A percentile compares a stretch with the other conserved stretches of the same genome.
Conservation (phyloP, 139 green algal species). For the Eudorina sp. region DNA sequence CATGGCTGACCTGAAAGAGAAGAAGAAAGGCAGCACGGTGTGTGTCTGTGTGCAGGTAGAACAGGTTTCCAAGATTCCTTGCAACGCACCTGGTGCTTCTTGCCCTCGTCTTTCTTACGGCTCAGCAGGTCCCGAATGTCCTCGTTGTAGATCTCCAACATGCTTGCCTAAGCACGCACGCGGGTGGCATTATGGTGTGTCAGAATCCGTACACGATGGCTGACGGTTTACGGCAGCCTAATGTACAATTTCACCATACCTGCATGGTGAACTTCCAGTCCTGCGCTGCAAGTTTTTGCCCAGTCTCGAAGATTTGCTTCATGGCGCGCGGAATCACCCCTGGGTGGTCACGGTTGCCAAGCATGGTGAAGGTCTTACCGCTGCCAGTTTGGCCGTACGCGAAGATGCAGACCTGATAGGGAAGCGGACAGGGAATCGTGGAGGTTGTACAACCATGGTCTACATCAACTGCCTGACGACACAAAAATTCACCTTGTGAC, state of each 20-base stretch:
- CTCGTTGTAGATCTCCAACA: conserved; percentile 99
- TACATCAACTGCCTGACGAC: not conserved
- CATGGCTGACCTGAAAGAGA: conserved; percentile 73
- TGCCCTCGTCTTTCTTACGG: conserved; percentile 66
- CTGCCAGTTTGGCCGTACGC: conserved; percentile 91
- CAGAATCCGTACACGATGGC: not conserved
- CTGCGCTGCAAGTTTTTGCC: conserved; percentile 71
- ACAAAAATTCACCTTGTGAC: conserved; percentile 86
- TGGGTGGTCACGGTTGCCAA: conserved; percentile 73
- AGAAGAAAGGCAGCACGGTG: not conserved
- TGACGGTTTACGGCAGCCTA: not conserved
- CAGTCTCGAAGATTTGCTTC: conserved; percentile 67
- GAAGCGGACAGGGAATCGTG: not conserved
- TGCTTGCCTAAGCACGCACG: conserved; percentile 70
- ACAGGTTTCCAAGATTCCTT: not conserved
- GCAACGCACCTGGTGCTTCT: conserved; percentile 72
- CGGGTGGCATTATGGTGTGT: not conserved
- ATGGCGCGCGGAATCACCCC: conserved; percentile 92
- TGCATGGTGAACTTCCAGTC: conserved; percentile 92
- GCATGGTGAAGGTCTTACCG: conserved; percentile 92
- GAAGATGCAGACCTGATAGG: conserved; percentile 89
- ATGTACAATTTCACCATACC: conserved; percentile 48
- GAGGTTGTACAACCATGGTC: not conserved
- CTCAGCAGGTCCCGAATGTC: conserved; percentile 86
- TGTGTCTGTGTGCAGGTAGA: not conserved